Base-by-base conservation (phyloP, 2,329 filamentous ascomycete genomes). In the Aspergillus fumigatus region DNA sequence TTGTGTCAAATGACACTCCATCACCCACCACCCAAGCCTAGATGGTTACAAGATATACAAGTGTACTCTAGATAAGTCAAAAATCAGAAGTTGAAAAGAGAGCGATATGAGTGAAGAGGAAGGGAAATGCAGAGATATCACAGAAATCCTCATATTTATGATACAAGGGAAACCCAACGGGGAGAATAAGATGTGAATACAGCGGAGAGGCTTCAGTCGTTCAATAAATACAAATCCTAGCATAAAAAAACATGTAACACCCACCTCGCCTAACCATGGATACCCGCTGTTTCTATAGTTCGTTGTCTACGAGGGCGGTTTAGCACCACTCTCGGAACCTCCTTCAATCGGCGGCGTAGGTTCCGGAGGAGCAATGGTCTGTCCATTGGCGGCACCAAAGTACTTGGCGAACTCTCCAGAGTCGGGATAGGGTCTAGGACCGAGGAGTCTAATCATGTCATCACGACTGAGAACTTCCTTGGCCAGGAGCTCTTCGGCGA, bases 381-480 rank as follows among this genome's bases (percentile, higher is more conserved):
- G 62, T 14, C 71, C 72, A 6, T 66, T 71, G 23, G 71, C 79
- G 57, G 82, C 83, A 65, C 82, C 80, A 74, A 99, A 99, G 80
- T 96, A 99, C 80, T 97, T 97, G 68, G 88, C 81, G 75, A 99
- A 97, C 69, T 97, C 92, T 67, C 89, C 88, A 58, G 84, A 82
- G 67, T 97, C 93, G 43, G 88, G 87, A 67, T 89, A 97, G 14
- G 91, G 90, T 62, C 94, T 80, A 49, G 87, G 87, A 23, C 94
- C 94, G 26, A 99, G 80, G 55, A 99, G 79, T 27, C 94, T 82
- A 51, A 97, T 86, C 84, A 97, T 88, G 75, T 99, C 94, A 67
- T 99, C 94, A 56, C 94, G 84, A 35, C 87, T 87, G 23, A 99
- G 82, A 67, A 97, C 87, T 78, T 99, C 94, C 83, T 97, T 97